Percentiles rank a stretch among this genome's conserved stretches.
phyloP scores from a whole-genome alignment of 345 rosid genomes.

The Hypericum perforatum region DNA sequence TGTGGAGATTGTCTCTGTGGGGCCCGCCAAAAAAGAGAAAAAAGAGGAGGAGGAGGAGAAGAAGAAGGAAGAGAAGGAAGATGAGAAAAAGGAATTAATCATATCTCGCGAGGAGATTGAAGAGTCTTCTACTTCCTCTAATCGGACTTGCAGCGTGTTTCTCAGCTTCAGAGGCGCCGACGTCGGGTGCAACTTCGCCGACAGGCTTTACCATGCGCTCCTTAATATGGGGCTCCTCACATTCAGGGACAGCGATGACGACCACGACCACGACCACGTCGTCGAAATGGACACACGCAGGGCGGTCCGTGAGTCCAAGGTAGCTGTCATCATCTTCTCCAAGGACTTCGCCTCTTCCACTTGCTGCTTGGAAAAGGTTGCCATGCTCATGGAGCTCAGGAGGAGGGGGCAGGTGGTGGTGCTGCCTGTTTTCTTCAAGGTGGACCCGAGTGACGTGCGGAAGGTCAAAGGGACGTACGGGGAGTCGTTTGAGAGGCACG shows the following conservation, averaged over 20 bases:
- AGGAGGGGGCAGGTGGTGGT: neutral
- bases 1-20: no score
- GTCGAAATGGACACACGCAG: neutral
- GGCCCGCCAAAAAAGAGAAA: no score
- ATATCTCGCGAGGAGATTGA: no score
- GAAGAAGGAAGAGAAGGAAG: no score
- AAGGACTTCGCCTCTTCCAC: neutral
- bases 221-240: neutral
- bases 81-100: no score
- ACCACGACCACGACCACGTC: neutral
- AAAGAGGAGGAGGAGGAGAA: no score
- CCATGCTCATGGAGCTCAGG: neutral
- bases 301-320: neutral
- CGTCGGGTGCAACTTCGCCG: constrained; percentile 2
- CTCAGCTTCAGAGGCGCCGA: neutral
- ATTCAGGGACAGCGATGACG: neutral
- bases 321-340: constrained; percentile 1
- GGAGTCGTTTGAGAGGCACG: neutral
- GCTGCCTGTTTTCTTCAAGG: constrained; percentile 1
- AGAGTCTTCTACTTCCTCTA: no score
- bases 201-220: neutral
- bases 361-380: constrained; percentile 1
- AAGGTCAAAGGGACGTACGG: neutral
- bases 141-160: neutral
- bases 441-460: neutral